Percentiles rank a stretch among this genome's conserved stretches.
phyloP scores from a whole-genome alignment of 805 yeast species.

The Zygotorulaspora sp. region DNA sequence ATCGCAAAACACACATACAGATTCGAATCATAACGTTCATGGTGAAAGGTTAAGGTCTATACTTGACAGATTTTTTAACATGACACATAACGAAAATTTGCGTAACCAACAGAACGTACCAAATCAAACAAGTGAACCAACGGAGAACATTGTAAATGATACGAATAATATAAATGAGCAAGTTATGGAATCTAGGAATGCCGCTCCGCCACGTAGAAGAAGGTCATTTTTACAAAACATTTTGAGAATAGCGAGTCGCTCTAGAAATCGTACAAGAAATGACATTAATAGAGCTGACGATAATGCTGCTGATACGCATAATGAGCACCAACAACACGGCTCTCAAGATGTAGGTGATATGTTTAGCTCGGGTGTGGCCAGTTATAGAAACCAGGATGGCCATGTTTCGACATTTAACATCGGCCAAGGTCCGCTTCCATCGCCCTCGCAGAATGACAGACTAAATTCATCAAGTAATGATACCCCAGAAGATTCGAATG shows the following conservation, averaged over 20 bases:
- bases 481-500: background rate
- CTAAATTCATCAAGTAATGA: background rate
- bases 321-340: background rate
- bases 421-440: slow-evolving; percentile 11
- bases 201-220: slow-evolving; percentile 12
- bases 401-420: slow-evolving; percentile 25
- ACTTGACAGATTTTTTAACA: slow-evolving; percentile 22
- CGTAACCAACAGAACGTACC: background rate
- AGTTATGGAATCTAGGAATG: background rate
- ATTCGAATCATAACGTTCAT: slow-evolving; percentile 1
- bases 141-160: background rate
- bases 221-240: slow-evolving; percentile 18
- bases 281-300: slow-evolving; percentile 2
- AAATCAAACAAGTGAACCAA: background rate
- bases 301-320: background rate
- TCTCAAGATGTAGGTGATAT: slow-evolving; percentile 9
- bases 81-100: slow-evolving; percentile 10
- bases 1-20: background rate
- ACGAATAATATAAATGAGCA: background rate
- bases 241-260: slow-evolving; percentile 13
- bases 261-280: slow-evolving; percentile 10
- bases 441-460: slow-evolving; percentile 5
- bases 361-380: slow-evolving; percentile 35
- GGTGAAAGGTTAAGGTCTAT: slow-evolving; percentile 20
- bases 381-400: slow-evolving; percentile 30